Evolutionary conservation across 192 early-diverging fungal genomes (phyloP).

Genomic region (Coemansia umbellata): DNA sequence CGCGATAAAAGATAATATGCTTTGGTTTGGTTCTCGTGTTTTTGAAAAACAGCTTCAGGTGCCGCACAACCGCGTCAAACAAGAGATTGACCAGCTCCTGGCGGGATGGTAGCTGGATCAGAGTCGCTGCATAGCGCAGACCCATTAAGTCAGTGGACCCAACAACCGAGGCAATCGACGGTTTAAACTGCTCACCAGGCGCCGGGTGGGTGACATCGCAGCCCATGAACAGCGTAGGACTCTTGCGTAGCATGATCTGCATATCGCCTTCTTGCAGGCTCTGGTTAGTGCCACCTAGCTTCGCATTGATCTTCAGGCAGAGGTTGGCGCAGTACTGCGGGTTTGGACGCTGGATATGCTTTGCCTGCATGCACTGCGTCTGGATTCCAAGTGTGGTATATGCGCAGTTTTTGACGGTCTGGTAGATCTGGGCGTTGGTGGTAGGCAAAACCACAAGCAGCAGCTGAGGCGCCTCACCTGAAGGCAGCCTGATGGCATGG

Average conservation of each 20-base stretch:
- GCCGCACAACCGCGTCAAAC: constrained; percentile 55
- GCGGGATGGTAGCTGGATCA: constrained; percentile 65
- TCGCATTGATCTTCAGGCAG: constrained; percentile 90
- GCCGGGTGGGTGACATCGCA: constrained; percentile 87
- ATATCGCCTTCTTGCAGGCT: constrained; percentile 52
- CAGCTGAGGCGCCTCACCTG: constrained; percentile 66
- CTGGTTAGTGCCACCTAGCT: constrained; percentile 87
- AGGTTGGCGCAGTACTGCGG: constrained; percentile 95
- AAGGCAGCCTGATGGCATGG: constrained; percentile 61
- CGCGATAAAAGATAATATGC: constrained; percentile 83
- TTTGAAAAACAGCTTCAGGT: constrained; percentile 62
- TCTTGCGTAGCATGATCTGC: constrained; percentile 55
- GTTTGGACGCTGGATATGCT: constrained; percentile 69
- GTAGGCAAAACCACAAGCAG: constrained; percentile 79
- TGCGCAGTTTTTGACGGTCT: constrained; percentile 81
- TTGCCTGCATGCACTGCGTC: constrained; percentile 88
- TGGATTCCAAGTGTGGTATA: constrained; percentile 87
- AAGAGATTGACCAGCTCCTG: constrained; percentile 72
- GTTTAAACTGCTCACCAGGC: constrained; percentile 60
- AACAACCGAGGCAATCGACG: constrained; percentile 76
- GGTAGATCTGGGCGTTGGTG: constrained; percentile 77
- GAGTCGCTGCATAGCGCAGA: constrained; percentile 58
- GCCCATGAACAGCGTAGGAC: constrained; percentile 87
- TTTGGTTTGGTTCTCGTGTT: constrained; percentile 59
- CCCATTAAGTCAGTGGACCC: constrained; percentile 66